Base-by-base conservation (phyloP, 139 green algal species). In the Chlorella sorokiniana region DNA sequence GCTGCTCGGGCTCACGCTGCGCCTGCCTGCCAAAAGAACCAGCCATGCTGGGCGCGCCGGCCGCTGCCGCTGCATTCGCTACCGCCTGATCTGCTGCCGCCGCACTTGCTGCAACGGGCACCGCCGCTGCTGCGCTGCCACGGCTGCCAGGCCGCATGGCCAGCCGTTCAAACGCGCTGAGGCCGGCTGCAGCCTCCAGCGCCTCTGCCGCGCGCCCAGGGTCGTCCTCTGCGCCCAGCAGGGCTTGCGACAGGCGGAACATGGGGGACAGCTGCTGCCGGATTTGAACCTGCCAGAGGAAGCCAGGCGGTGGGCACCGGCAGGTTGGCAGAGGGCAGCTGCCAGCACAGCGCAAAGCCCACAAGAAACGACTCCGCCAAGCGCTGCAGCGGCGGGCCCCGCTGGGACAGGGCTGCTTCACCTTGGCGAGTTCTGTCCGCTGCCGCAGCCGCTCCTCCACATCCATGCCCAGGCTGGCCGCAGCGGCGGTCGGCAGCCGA, bases 261-360 rank as follows among this genome's bases (percentile, higher is more conserved):
- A 81, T 81, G 59, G 75, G 75, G n/a, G 56, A 40, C 75, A 81
- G 75, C 75, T 81, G 75, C 75, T 72, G 75, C 59, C 59, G 59
- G 14, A 81, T 72, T 59, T 81, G 73, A 9, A 41, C 73, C 73
- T 79, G 73, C 27, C 68, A 38, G 52, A n/a, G 33, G 44, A n/a
- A 64, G 48, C 31, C 45, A 44, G n/a, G 31, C 27, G 18, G 44
- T 6, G 22, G 25, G 11, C 41, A n/a, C 6, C 38, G 5, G 20
- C 37, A 72, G 38, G 9, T 27, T 10, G 5, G 52, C 52, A 23
- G 52, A 23, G 52, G 6, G 33, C 63, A 42, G 22, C 18, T 42
- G 61, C n/a, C 6, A 7, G 3, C 2, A 41, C n/a, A 41, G 61
- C 1, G 9, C 1, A 64, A 27, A 25, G 3, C 2, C 3, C n/a